Evolutionary conservation across 176 grass and related monocot genomes (phyloP), one percentile per base, ranked within the genome.

Genomic region (Rhipidocladum racemiflorum): DNA sequence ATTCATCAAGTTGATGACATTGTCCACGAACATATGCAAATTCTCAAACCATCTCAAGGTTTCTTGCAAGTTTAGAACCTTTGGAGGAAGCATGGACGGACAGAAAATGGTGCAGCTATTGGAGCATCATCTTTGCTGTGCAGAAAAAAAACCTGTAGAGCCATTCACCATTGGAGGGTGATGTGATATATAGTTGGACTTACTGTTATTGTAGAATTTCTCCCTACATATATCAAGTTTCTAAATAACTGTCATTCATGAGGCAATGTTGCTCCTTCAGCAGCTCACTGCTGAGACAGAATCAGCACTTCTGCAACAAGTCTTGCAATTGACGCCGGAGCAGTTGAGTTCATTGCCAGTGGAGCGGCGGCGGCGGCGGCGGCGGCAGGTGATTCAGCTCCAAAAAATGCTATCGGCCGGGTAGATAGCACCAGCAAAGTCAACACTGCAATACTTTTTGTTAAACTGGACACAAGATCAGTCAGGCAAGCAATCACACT

Each of bases 361-460:
- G 59, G 86, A 83, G 48, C 77, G 83, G 72, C 86, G 75, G 48
- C 77, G 88, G 72, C 86, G 75, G 48, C 77, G 88, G 72, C 86
- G 75, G 61, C 83, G 88, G 49, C 90, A 81, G 79, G 83, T 84
- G 36, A 39, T 86, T 32, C 86, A 89, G 17, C 86, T 86, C 27
- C 86, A 86, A 53, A 70, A 83, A 51, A 74, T 62, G 73, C 20
- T 91, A 23, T 59, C 55, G 25, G 10, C 55, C 2, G 64, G 64
- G 34, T 29, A 74, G 84, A 72, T 28, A 28, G 11, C 57, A 64
- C 18, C 66, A 40, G 11, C 28, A 17, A 69, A 16, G 24, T 15
- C 5, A 25, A 12, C 39, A 25, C 39, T 6, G 21, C 39, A 44
- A 61, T 14, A 2, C 57, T 28, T 4, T 4, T 61, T 23, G 57